Percentiles rank a stretch among this genome's conserved stretches.
phyloP scores from a whole-genome alignment of 1,139 yeast genomes.

The Schizosaccharomyces versatilis region DNA sequence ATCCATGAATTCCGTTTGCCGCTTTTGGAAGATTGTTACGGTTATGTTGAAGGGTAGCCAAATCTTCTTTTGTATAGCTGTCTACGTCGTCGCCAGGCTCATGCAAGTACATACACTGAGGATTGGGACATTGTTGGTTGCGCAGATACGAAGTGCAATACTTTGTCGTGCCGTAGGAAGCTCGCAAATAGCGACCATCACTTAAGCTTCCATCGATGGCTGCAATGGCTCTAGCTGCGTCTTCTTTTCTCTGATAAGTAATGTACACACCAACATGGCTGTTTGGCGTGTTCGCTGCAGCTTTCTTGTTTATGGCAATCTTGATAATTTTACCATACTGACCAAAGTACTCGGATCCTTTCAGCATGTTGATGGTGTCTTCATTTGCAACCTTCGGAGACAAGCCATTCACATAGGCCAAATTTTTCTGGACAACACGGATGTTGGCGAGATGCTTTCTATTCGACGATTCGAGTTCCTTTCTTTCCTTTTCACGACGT shows the following conservation, averaged over 20 bases:
- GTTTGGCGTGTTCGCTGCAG: constrained; percentile 14
- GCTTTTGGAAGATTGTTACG: neutral
- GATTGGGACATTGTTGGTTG: constrained; percentile 93
- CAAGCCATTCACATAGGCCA: constrained; percentile 88
- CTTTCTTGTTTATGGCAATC: constrained; percentile 71
- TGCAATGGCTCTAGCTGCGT: constrained; percentile 76
- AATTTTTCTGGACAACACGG: constrained; percentile 90
- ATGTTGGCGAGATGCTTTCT: constrained; percentile 90
- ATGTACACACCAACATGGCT: constrained; percentile 91
- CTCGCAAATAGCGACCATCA: constrained; percentile 61
- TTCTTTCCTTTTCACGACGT: constrained; percentile 75
- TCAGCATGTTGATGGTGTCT: constrained; percentile 61
- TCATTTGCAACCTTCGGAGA: constrained; percentile 81
- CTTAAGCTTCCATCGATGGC: constrained; percentile 87
- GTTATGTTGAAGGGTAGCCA: constrained; percentile 51
- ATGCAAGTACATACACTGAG: constrained; percentile 95
- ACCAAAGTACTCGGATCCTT: constrained; percentile 88
- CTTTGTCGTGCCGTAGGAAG: constrained; percentile 96
- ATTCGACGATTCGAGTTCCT: constrained; percentile 65
- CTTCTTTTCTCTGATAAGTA: constrained; percentile 79
- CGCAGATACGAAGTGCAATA: constrained; percentile 88
- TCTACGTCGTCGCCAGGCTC: constrained; percentile 99
- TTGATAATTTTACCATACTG: constrained; percentile 92
- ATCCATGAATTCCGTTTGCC: neutral
- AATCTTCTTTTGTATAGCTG: constrained; percentile 66